A percentile compares a stretch with the other conserved stretches of the same genome.
Evolutionary conservation across 2,329 filamentous ascomycete genomes (phyloP).

Genomic region (Fusarium kyushuense): DNA sequence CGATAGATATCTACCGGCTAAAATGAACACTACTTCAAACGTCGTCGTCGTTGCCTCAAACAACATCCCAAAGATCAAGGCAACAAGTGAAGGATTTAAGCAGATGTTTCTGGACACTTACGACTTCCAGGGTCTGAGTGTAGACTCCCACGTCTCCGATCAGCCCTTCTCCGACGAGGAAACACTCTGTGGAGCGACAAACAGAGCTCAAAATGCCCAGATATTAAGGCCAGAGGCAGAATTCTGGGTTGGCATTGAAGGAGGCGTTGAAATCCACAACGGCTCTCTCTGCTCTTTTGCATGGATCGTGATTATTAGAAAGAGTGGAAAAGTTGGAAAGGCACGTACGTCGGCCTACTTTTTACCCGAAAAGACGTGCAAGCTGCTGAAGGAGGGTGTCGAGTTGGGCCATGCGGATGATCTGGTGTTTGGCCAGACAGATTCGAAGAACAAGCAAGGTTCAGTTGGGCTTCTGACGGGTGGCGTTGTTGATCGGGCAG

Average conservation of each 20-base stretch:
- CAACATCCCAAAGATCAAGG: constrained; percentile 57
- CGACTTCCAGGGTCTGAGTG: constrained; percentile 48
- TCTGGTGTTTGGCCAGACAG: constrained; percentile 52
- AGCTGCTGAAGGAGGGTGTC: constrained; percentile 51
- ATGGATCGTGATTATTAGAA: constrained; percentile 54
- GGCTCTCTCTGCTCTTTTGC: constrained; percentile 54
- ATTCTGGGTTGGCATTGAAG: constrained; percentile 58
- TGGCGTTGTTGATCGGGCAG: constrained; percentile 52
- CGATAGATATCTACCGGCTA: not conserved
- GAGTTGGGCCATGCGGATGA: constrained; percentile 58
- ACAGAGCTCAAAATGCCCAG: constrained; percentile 53
- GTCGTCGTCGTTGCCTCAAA: constrained; percentile 53
- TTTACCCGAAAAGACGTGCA: constrained; percentile 54
- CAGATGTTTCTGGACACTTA: constrained; percentile 52
- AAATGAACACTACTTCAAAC: constrained; percentile 12
- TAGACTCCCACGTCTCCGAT: constrained; percentile 55
- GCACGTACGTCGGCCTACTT: constrained; percentile 56
- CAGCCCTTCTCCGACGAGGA: constrained; percentile 56
- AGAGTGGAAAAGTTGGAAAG: constrained; percentile 50
- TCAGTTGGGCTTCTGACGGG: constrained; percentile 57
- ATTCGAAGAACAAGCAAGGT: constrained; percentile 56
- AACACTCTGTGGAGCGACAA: constrained; percentile 55
- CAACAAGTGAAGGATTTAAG: constrained; percentile 53
- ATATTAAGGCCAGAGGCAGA: constrained; percentile 49
- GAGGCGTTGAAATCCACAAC: constrained; percentile 52